These are phyloP conservation scores for Dactylonectria macrodidyma DNA, from an alignment of 2,329 filamentous ascomycete species.

Conservation along the genomic window DNA sequence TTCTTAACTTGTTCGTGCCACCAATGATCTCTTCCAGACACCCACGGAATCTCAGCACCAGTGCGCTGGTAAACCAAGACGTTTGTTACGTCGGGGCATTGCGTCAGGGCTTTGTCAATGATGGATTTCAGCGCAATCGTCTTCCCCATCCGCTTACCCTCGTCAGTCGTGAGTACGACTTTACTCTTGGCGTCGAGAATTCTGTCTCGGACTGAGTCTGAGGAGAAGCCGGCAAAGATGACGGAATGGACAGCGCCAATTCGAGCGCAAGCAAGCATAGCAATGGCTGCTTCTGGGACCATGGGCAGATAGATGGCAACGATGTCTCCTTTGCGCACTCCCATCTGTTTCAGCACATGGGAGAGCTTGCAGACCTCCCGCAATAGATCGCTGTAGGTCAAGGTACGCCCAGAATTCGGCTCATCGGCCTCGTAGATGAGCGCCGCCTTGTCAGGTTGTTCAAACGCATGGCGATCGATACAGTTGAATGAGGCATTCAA, in stretches of 20 bases:
- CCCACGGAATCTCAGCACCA: constrained; percentile 88
- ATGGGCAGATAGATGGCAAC: constrained; percentile 97
- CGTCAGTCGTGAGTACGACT: constrained; percentile 93
- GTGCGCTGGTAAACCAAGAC: constrained; percentile 93
- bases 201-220: constrained; percentile 91
- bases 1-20: constrained; percentile 97
- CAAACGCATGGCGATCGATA: constrained; percentile 91
- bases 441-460: constrained; percentile 88
- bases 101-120: constrained; percentile 88
- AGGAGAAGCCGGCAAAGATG: constrained; percentile 94
- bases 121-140: constrained; percentile 96
- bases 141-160: constrained; percentile 95
- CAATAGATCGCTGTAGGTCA: constrained; percentile 91
- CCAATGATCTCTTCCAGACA: constrained; percentile 87
- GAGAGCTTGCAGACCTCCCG: constrained; percentile 88
- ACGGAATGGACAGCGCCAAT: constrained; percentile 96
- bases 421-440: constrained; percentile 98
- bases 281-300: constrained; percentile 93
- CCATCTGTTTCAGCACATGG: constrained; percentile 89
- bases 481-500: constrained; percentile 97
- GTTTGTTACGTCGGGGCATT: constrained; percentile 83
- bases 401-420: constrained; percentile 83
- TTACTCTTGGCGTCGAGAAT: constrained; percentile 89
- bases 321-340: constrained; percentile 93
- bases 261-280: constrained; percentile 82